These are phyloP conservation scores for Rhododendron ovatum DNA, from an alignment of 148 eudicot genomes.

Conservation along the genomic window DNA sequence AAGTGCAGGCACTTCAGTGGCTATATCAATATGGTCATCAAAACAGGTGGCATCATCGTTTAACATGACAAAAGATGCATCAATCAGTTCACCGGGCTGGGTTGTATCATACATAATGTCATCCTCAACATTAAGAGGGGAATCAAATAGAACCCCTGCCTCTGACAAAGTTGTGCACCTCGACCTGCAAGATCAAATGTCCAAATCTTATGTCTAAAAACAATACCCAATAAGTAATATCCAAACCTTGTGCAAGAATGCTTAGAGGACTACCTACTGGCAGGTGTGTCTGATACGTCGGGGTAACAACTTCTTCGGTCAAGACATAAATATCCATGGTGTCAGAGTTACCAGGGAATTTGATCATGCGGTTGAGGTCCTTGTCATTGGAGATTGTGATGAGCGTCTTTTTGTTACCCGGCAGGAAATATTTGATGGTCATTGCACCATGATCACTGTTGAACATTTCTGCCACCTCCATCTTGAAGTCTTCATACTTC, in stretches of 20 bases:
- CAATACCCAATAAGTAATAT: not conserved
- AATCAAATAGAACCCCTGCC: slow-evolving; percentile 49
- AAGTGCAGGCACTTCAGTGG: slow-evolving; percentile 31
- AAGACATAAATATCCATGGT: slow-evolving; percentile 70
- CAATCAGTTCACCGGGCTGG: slow-evolving; percentile 49
- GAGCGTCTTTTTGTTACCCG: slow-evolving; percentile 71
- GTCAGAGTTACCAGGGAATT: slow-evolving; percentile 50
- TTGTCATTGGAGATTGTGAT: slow-evolving; percentile 88
- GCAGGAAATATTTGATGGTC: slow-evolving; percentile 76
- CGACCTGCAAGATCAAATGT: slow-evolving; percentile 52
- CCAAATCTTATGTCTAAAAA: slow-evolving; percentile 17
- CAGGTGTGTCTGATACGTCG: slow-evolving; percentile 71
- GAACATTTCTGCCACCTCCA: slow-evolving; percentile 89
- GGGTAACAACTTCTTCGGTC: slow-evolving; percentile 48
- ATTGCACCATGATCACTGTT: slow-evolving; percentile 38
- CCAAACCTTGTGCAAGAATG: slow-evolving; percentile 9
- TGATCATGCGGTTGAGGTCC: slow-evolving; percentile 81
- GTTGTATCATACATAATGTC: slow-evolving; percentile 54
- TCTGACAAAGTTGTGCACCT: slow-evolving; percentile 82
- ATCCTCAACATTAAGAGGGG: slow-evolving; percentile 27
- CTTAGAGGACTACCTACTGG: slow-evolving; percentile 57
- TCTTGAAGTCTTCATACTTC: slow-evolving; percentile 52
- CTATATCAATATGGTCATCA: slow-evolving; percentile 39
- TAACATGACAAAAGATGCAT: slow-evolving; percentile 47
- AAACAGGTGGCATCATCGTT: slow-evolving; percentile 41